Conservation (phyloP, 2,329 filamentous ascomycete species). For the Exutisphaerella laricina region DNA sequence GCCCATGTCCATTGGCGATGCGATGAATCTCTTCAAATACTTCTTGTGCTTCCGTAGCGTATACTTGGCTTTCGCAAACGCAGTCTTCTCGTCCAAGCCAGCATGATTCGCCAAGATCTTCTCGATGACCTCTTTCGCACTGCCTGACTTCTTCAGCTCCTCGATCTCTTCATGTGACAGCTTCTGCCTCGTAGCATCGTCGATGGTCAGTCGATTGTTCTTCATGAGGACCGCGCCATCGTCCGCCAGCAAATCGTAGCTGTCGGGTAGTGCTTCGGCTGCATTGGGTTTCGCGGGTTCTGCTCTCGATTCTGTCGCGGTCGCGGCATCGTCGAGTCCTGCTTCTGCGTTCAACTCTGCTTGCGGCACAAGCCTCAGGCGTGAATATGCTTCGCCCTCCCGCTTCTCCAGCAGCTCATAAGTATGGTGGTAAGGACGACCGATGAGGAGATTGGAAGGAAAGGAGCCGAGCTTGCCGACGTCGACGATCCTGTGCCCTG, state of each 20-base stretch:
- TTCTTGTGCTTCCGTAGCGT: constrained; percentile 91
- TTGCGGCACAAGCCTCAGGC: constrained; percentile 71
- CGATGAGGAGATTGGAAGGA: constrained; percentile 79
- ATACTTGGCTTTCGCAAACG: constrained; percentile 91
- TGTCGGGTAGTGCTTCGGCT: constrained; percentile 29
- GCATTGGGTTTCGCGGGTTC: constrained; percentile 22
- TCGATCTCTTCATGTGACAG: constrained; percentile 68
- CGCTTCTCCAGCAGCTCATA: constrained; percentile 77
- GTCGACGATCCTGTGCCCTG: constrained; percentile 63
- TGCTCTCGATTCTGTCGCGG: constrained; percentile 34
- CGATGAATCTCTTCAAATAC: constrained; percentile 81
- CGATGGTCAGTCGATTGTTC: constrained; percentile 59
- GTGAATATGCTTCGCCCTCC: constrained; percentile 58
- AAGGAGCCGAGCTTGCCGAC: constrained; percentile 92
- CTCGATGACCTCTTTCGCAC: constrained; percentile 84
- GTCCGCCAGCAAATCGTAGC: constrained; percentile 45
- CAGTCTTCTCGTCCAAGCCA: constrained; percentile 87
- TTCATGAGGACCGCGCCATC: constrained; percentile 50
- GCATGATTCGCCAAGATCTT: constrained; percentile 87
- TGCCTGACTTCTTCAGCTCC: constrained; percentile 61
- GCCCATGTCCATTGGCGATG: constrained; percentile 75
- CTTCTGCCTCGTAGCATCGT: constrained; percentile 65
- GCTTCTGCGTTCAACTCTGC: constrained; percentile 76
- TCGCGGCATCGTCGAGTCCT: constrained; percentile 52
- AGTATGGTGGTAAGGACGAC: constrained; percentile 85